Evolutionary conservation across 208 protist species (phyloP).

Genomic region (Acanthamoeba sp.): DNA sequence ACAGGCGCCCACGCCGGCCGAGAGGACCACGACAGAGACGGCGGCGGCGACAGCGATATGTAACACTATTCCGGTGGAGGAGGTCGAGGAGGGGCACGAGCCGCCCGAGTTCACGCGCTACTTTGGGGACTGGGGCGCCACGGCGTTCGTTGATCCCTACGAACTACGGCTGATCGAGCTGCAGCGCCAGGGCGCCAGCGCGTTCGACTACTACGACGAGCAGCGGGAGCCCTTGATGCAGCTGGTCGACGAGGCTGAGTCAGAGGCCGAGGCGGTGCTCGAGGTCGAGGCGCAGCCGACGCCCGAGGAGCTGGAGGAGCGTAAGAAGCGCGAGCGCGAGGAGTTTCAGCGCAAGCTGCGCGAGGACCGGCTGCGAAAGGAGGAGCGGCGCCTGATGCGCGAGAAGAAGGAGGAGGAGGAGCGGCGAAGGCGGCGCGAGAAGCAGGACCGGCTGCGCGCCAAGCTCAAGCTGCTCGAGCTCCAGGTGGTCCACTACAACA

Average conservation of each 20-base stretch:
- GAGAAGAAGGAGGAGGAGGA: constrained; percentile 48
- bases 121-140: not conserved
- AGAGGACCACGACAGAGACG: not conserved
- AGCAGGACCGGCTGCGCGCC: constrained; percentile 26
- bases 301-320: not conserved
- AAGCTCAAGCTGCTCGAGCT: constrained; percentile 30
- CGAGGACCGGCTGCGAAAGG: not conserved
- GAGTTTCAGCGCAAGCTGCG: constrained; percentile 22
- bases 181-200: not conserved
- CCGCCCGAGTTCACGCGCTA: not conserved
- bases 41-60: not conserved
- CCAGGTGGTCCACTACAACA: not conserved
- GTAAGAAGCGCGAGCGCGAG: not conserved
- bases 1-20: too few relatives aligned
- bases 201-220: not conserved
- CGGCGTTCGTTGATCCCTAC: constrained; percentile 11
- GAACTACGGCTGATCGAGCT: not conserved
- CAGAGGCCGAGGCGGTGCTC: not conserved
- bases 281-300: not conserved
- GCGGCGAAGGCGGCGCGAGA: not conserved
- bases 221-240: too few relatives aligned
- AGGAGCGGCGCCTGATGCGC: not conserved
- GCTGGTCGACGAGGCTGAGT: not conserved
- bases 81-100: not conserved
- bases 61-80: not conserved